Percentiles rank a stretch among this genome's conserved stretches.
These are phyloP conservation scores for Achaetomium macrosporum DNA, from an alignment of 2,329 filamentous ascomycete genomes.

Conservation along the genomic window DNA sequence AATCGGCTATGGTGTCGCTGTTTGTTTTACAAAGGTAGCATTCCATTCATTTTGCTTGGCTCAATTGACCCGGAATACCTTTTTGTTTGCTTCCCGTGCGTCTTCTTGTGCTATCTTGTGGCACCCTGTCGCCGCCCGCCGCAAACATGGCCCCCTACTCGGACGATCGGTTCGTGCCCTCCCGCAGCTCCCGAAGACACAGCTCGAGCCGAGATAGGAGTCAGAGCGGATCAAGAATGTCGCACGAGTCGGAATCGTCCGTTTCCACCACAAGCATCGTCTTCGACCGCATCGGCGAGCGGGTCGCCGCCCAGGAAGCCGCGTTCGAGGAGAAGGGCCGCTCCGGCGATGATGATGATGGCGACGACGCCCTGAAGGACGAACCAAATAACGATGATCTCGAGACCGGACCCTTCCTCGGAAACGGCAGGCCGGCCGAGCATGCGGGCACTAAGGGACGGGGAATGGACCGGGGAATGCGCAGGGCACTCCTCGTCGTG, in stretches of 20 bases:
- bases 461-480: constrained; percentile 60
- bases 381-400: constrained; percentile 38
- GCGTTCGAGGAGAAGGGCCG: constrained; percentile 31
- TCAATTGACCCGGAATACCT: constrained; percentile 6
- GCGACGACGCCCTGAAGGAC: constrained; percentile 41
- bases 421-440: constrained; percentile 27
- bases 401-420: constrained; percentile 50
- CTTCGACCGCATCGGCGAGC: constrained; percentile 68
- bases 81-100: constrained; percentile 6
- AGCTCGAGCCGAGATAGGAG: constrained; percentile 11
- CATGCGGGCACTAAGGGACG: constrained; percentile 35
- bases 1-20: constrained; percentile 19
- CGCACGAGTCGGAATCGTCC: constrained; percentile 61
- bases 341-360: constrained; percentile 40
- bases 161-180: constrained; percentile 16
- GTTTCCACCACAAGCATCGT: constrained; percentile 80
- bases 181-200: constrained; percentile 7
- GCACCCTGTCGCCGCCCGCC: constrained; percentile 3
- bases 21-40: constrained; percentile 15
- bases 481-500: constrained; percentile 56
- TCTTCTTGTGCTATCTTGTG: constrained; percentile 2
- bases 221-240: constrained; percentile 31
- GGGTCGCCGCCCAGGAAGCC: constrained; percentile 32
- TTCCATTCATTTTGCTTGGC: constrained; percentile 5
- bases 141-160: constrained; percentile 19